phyloP scores from a whole-genome alignment of 306 rosid genomes.

The Vigna radiata region DNA sequence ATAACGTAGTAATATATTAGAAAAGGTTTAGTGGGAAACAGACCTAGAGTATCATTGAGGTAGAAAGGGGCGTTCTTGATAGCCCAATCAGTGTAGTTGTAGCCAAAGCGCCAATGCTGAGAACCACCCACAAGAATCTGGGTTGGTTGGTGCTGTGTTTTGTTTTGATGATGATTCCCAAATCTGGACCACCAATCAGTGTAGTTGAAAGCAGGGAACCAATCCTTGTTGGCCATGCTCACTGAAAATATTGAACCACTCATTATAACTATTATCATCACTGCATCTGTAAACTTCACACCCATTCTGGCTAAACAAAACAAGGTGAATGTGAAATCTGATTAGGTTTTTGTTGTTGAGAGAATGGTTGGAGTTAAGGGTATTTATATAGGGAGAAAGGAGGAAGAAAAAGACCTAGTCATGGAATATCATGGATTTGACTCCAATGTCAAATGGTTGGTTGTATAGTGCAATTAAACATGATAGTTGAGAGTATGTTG shows the following conservation, averaged over 20 bases:
- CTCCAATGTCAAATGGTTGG: background rate
- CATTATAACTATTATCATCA: conserved; percentile 31
- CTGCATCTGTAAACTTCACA: conserved; percentile 15
- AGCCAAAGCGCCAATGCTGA: conserved; percentile 51
- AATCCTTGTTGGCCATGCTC: conserved; percentile 53
- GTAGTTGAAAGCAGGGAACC: conserved; percentile 53
- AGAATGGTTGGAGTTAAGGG: background rate
- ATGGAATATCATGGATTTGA: background rate
- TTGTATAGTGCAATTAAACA: no score
- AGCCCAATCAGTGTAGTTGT: conserved; percentile 55
- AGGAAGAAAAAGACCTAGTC: background rate
- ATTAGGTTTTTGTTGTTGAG: background rate
- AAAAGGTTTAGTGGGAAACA: background rate
- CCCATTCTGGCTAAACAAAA: conserved; percentile 24
- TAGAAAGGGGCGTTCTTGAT: conserved; percentile 50
- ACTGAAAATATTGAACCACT: conserved; percentile 35
- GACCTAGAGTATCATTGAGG: conserved; percentile 66
- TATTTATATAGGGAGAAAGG: conserved; percentile 1
- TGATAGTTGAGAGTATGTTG: no score
- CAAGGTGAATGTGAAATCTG: background rate
- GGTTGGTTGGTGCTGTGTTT: conserved; percentile 39
- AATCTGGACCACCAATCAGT: conserved; percentile 50
- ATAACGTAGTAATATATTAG: background rate
- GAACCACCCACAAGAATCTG: conserved; percentile 67
- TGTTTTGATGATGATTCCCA: conserved; percentile 41